These are phyloP conservation scores for Phaeodactylum tricornutum DNA, from an alignment of 108 stramenopile genomes.

Conservation along the genomic window DNA sequence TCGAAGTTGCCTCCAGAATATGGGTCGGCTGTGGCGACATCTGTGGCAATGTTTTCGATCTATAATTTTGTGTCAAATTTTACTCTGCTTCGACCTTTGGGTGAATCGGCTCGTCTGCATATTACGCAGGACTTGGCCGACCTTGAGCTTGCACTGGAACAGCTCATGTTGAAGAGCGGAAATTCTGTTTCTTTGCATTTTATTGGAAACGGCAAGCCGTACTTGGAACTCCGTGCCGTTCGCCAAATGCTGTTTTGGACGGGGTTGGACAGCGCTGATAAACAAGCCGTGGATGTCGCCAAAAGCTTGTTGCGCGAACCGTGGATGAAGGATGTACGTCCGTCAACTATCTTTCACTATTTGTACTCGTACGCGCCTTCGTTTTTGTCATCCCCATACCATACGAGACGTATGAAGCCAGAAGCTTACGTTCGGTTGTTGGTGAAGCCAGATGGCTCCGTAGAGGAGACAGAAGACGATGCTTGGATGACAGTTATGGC, in stretches of 20 bases:
- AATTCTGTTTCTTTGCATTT: conserved; percentile 37
- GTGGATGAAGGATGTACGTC: conserved; percentile 77
- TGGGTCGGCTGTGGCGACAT: conserved; percentile 49
- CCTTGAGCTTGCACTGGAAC: conserved; percentile 69
- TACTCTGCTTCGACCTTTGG: conserved; percentile 63
- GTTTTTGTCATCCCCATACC: conserved; percentile 75
- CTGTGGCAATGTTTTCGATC: conserved; percentile 67
- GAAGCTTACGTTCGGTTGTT: conserved; percentile 71
- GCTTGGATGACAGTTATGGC: conserved; percentile 85
- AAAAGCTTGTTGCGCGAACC: conserved; percentile 62
- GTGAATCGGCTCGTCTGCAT: conserved; percentile 53
- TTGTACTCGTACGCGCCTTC: conserved; percentile 72
- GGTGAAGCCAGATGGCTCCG: conserved; percentile 57
- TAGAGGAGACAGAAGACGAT: conserved; percentile 74
- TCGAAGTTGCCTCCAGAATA: conserved; percentile 58
- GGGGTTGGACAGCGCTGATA: conserved; percentile 55
- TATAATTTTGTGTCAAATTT: conserved; percentile 78
- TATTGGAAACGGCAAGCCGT: conserved; percentile 68
- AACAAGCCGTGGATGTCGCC: conserved; percentile 40
- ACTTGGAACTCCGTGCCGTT: conserved; percentile 74
- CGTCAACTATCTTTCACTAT: conserved; percentile 76
- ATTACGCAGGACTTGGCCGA: conserved; percentile 80
- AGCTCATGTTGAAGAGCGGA: conserved; percentile 58
- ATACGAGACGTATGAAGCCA: conserved; percentile 61
- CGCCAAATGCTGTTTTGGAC: conserved; percentile 84